Percentiles rank a stretch among this genome's conserved stretches.
phyloP scores from a whole-genome alignment of 2,329 filamentous ascomycete species.

The Hansfordia pulvinata region DNA sequence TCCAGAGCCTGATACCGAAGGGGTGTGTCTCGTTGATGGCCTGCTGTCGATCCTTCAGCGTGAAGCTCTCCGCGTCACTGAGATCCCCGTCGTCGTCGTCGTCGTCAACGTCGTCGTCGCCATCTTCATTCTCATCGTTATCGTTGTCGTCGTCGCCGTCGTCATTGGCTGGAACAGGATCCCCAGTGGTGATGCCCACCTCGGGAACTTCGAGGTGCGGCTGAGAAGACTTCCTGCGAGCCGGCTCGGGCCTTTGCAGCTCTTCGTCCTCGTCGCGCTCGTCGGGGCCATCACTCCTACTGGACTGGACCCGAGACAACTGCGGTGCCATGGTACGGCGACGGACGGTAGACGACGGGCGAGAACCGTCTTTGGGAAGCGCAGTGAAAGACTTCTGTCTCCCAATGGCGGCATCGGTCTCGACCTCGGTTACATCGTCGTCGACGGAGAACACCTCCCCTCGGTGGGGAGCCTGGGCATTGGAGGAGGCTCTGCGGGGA shows the following conservation, averaged over 20 bases:
- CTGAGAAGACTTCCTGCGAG: no score
- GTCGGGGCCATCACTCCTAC: constrained; percentile 15
- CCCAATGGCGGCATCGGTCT: constrained; percentile 45
- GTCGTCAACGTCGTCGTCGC: constrained; percentile 35
- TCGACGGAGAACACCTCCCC: constrained; percentile 85
- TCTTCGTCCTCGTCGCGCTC: constrained; percentile 12
- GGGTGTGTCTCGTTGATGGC: constrained; percentile 98
- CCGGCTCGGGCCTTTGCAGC: no score
- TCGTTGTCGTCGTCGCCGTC: constrained; percentile 17
- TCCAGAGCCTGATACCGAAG: constrained; percentile 98
- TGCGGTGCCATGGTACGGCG: constrained; percentile 20
- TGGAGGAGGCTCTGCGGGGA: constrained; percentile 62
- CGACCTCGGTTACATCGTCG: constrained; percentile 71
- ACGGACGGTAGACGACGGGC: constrained; percentile 23
- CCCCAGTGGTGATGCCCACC: no score
- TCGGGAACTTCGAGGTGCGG: no score
- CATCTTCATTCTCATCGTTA: constrained; percentile 22
- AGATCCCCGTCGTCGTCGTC: constrained; percentile 57
- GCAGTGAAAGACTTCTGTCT: no score
- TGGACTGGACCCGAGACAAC: constrained; percentile 29
- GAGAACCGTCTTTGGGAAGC: no score
- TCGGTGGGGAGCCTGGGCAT: constrained; percentile 55
- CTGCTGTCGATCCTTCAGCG: constrained; percentile 88
- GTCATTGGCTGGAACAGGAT: constrained; percentile 15
- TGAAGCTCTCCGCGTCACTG: constrained; percentile 95